A percentile compares a stretch with the other conserved stretches of the same genome.
These are phyloP conservation scores for Casuarina equisetifolia DNA, from an alignment of 306 rosid species.

Conservation along the genomic window DNA sequence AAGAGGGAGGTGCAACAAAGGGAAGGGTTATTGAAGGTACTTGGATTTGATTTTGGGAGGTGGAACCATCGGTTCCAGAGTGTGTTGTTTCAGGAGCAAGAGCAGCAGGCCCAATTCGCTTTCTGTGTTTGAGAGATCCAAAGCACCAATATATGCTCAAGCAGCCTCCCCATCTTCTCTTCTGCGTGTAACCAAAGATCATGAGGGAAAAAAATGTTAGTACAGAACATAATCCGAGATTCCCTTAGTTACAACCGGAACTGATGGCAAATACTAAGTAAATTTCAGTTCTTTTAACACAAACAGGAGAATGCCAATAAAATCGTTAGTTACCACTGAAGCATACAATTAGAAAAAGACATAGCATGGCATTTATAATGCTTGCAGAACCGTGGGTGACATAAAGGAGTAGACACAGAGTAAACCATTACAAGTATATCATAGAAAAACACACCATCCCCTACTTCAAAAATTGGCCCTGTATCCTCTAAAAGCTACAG, in stretches of 20 bases:
- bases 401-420: slow-evolving; percentile 4
- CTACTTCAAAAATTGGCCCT: not conserved
- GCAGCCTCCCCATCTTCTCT: slow-evolving; percentile 86
- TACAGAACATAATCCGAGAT: slow-evolving; percentile 16
- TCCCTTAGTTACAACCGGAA: not conserved
- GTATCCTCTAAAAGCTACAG: not conserved
- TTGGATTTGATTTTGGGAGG: slow-evolving; percentile 51
- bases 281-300: not conserved
- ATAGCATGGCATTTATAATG: slow-evolving; percentile 6
- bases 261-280: not conserved
- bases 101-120: slow-evolving; percentile 72
- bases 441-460: not conserved
- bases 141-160: slow-evolving; percentile 70
- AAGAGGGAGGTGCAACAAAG: slow-evolving; percentile 90
- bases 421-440: not conserved
- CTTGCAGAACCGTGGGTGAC: slow-evolving; percentile 10
- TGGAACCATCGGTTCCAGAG: slow-evolving; percentile 33
- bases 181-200: slow-evolving; percentile 49
- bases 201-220: not conserved
- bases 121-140: slow-evolving; percentile 58
- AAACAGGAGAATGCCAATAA: not conserved
- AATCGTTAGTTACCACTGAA: slow-evolving; percentile 10
- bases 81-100: slow-evolving; percentile 62
- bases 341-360: slow-evolving; percentile 1
- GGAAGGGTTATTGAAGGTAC: slow-evolving; percentile 53